A percentile compares a stretch with the other conserved stretches of the same genome.
Evolutionary conservation across 352 stramenopile species (phyloP).

Genomic region (Phytophthora podocarpi): DNA sequence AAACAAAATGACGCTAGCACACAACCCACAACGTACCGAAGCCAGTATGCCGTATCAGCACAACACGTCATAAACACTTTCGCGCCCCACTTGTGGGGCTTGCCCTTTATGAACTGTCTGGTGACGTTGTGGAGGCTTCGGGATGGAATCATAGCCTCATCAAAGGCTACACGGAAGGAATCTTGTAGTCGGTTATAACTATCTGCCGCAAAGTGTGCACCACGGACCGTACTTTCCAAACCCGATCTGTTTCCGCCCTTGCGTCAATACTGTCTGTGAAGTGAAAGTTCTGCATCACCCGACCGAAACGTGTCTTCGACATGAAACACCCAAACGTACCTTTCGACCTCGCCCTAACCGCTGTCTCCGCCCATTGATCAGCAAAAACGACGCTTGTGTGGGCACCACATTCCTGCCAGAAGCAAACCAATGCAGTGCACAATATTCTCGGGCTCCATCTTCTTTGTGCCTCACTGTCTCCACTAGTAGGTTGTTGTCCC

Average conservation of each 20-base stretch:
- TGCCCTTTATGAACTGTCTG: slow-evolving; percentile 15
- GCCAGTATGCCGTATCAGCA: slow-evolving; percentile 12
- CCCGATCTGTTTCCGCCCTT: neutral
- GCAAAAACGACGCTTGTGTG: slow-evolving; percentile 3
- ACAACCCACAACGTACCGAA: neutral
- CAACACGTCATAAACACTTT: slow-evolving; percentile 28
- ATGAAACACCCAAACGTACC: slow-evolving; percentile 17
- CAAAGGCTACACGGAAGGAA: slow-evolving; percentile 16
- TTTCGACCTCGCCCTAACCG: slow-evolving; percentile 5
- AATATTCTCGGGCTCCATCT: slow-evolving; percentile 8
- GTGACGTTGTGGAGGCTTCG: slow-evolving; percentile 9
- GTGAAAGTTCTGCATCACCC: slow-evolving; percentile 21
- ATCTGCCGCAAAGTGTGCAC: slow-evolving; percentile 4
- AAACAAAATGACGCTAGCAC: too few relatives aligned
- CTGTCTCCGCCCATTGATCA: slow-evolving; percentile 2
- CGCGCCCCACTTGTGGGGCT: slow-evolving; percentile 23
- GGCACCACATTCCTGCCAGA: slow-evolving; percentile 9
- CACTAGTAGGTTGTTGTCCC: neutral
- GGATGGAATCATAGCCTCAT: slow-evolving; percentile 17
- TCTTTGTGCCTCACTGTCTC: slow-evolving; percentile 18
- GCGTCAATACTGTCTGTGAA: slow-evolving; percentile 1
- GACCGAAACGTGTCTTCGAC: slow-evolving; percentile 8
- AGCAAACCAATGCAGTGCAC: slow-evolving; percentile 20
- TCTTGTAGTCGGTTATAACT: neutral
- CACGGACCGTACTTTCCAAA: slow-evolving; percentile 17